phyloP scores from a whole-genome alignment of 2,329 filamentous ascomycete genomes.

The Herpotrichia juniperi region DNA sequence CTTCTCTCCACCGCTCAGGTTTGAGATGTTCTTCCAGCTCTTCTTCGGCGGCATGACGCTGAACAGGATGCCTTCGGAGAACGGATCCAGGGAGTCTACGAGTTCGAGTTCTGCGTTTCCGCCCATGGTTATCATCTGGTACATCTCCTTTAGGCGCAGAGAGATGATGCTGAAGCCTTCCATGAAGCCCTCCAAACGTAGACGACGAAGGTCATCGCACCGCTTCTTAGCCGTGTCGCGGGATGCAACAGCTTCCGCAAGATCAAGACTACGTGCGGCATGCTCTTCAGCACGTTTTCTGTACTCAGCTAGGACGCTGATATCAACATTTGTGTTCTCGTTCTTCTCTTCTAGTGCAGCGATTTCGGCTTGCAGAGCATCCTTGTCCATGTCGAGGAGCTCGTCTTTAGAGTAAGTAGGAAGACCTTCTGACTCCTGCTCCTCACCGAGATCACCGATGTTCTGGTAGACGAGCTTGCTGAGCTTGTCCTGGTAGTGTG shows the following conservation, averaged over 20 bases:
- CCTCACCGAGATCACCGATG: slow-evolving; percentile 64
- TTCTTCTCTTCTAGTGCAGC: slow-evolving; percentile 74
- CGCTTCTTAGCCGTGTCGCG: slow-evolving; percentile 90
- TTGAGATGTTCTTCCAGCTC: slow-evolving; percentile 99
- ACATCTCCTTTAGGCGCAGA: slow-evolving; percentile 97
- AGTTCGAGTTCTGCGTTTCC: slow-evolving; percentile 97
- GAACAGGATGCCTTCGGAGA: slow-evolving; percentile 95
- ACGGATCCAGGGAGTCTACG: slow-evolving; percentile 94
- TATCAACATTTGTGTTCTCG: slow-evolving; percentile 84
- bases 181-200: slow-evolving; percentile 97
- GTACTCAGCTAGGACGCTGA: slow-evolving; percentile 88
- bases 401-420: slow-evolving; percentile 80
- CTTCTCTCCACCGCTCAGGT: slow-evolving; percentile 95
- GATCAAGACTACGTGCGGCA: slow-evolving; percentile 78
- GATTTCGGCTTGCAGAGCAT: slow-evolving; percentile 67
- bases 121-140: slow-evolving; percentile 99
- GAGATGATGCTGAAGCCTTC: slow-evolving; percentile 95
- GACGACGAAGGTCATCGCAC: slow-evolving; percentile 86
- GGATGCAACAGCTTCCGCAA: slow-evolving; percentile 75
- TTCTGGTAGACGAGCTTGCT: slow-evolving; percentile 84
- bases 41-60: slow-evolving; percentile 99
- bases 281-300: slow-evolving; percentile 85
- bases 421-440: slow-evolving; percentile 57
- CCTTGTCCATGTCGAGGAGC: slow-evolving; percentile 67
- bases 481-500: slow-evolving; percentile 90